phyloP scores from a whole-genome alignment of 805 yeast species.

The Dipodascus albidus region DNA sequence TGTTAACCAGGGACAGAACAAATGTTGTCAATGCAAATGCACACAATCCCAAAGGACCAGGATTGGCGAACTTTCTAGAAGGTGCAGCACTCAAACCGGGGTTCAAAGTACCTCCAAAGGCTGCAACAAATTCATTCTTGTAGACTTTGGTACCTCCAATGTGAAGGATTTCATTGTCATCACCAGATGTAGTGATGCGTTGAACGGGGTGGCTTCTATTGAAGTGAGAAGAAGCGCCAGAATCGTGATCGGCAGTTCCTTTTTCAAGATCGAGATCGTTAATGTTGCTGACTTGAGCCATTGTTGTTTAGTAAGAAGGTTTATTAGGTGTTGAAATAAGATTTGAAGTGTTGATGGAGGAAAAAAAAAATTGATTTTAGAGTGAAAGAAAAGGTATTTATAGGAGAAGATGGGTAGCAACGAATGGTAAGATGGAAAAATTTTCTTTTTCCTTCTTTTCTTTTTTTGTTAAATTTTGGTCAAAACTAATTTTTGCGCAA shows the following conservation, averaged over 20 bases:
- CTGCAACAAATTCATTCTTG: constrained; percentile 29
- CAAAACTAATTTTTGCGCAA: too few relatives aligned
- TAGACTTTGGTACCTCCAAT: constrained; percentile 65
- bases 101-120: constrained; percentile 65
- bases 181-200: constrained; percentile 11
- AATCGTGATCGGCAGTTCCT: neutral
- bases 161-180: constrained; percentile 39
- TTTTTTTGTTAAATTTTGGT: too few relatives aligned
- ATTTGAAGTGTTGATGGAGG: neutral
- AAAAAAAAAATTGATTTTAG: neutral
- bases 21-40: constrained; percentile 57
- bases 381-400: neutral
- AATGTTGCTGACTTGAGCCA: neutral
- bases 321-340: neutral
- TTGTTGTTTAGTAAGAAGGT: neutral
- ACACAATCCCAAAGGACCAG: constrained; percentile 52
- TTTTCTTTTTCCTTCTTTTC: neutral
- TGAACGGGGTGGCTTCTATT: neutral
- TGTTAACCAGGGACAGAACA: constrained; percentile 43
- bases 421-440: neutral
- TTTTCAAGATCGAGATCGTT: neutral
- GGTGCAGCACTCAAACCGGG: constrained; percentile 58
- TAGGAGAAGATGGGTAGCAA: neutral
- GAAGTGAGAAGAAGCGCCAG: neutral
- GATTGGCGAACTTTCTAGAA: constrained; percentile 48